A percentile compares a stretch with the other conserved stretches of the same genome.
These are phyloP conservation scores for Ogataea chonburiensis DNA, from an alignment of 805 yeast genomes.

Conservation along the genomic window DNA sequence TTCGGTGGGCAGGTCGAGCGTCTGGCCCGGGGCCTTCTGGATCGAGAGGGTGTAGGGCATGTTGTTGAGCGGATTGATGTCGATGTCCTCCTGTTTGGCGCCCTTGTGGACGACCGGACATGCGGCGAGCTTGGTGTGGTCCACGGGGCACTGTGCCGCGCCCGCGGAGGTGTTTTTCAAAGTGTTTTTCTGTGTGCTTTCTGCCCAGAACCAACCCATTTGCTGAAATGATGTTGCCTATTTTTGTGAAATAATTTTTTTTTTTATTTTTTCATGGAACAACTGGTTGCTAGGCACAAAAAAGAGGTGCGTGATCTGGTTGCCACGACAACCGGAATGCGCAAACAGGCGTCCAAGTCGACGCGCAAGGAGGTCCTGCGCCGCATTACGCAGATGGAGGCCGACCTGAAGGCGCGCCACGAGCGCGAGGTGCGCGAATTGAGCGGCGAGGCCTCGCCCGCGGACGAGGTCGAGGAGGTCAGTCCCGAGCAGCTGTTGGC, in stretches of 20 bases:
- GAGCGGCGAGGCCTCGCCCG: no score
- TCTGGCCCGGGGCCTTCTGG: conserved; percentile 76
- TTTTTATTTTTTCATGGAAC: conserved; percentile 36
- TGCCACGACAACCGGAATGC: conserved; percentile 69
- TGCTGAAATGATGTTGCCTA: not conserved
- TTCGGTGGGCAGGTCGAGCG: conserved; percentile 72
- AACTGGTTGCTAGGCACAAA: conserved; percentile 57
- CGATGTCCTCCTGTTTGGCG: conserved; percentile 27
- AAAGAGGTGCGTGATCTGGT: conserved; percentile 67
- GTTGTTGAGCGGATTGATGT: conserved; percentile 79
- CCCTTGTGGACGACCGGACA: conserved; percentile 38
- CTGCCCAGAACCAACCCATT: conserved; percentile 91
- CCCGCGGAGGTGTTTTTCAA: not conserved
- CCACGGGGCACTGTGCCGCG: conserved; percentile 29
- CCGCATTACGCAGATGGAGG: conserved; percentile 60
- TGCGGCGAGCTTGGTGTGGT: conserved; percentile 24
- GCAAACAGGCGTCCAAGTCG: conserved; percentile 80
- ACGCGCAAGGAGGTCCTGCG: conserved; percentile 64
- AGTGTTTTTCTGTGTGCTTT: conserved; percentile 17
- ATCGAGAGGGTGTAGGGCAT: conserved; percentile 78
- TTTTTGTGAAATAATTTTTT: conserved; percentile 1
- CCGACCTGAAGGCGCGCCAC: conserved; percentile 53
- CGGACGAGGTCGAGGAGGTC: conserved; percentile 39
- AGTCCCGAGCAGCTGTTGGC: conserved; percentile 70
- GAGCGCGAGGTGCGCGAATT: conserved; percentile 44